Evolutionary conservation across 2,329 filamentous ascomycete genomes (phyloP), one percentile per base, ranked within the genome.

Genomic region (Verticillium dahliae): DNA sequence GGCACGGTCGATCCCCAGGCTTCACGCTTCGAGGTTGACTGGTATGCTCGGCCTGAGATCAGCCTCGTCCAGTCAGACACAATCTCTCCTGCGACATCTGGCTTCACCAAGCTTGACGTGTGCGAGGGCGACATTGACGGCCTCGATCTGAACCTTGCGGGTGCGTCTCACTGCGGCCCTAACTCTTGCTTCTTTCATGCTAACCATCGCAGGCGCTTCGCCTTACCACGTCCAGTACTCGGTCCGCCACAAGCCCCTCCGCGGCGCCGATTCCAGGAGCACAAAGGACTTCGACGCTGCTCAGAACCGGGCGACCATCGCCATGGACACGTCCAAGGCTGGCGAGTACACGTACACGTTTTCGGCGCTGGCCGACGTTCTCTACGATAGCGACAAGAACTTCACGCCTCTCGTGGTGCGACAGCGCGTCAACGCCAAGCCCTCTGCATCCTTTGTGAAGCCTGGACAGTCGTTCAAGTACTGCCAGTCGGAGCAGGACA

Each of bases 401-500:
- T 88, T 89, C 69, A 79, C 81, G 22, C 85, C 89, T 5, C 73
- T 97, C 38, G 80, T 85, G 13, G 80, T 99, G 37, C 86, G 90
- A 67, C 95, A 99, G 74, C 89, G 83, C 31, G 92, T 99, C 58
- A 90, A 97, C 69, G 83, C 91, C 14, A 90, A 90, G 62, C 95
- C 95, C 1, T 86, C 88, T 2, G 95, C 93, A 4, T 81, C 84
- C 5, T 99, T 99, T 71, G 82, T 84, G 62, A 91, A 91, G 67
- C 91, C 93, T 3, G 93, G 93, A 15, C 95, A 95, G 74, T 93
- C 91, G 0, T 97, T 97, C 80, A 96, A 95, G 72, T 97, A 94
- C 75, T 99, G 95, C 77, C 89, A 92, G 73, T 88, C 92, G 57
- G 91, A 97, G 69, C 85, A 90, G 58, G 86, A 86, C 60, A 86